Evolutionary conservation across 1,284 basidiomycete genomes (phyloP), one percentile per base, ranked within the genome.

Genomic region (Heterobasidion annosum): DNA sequence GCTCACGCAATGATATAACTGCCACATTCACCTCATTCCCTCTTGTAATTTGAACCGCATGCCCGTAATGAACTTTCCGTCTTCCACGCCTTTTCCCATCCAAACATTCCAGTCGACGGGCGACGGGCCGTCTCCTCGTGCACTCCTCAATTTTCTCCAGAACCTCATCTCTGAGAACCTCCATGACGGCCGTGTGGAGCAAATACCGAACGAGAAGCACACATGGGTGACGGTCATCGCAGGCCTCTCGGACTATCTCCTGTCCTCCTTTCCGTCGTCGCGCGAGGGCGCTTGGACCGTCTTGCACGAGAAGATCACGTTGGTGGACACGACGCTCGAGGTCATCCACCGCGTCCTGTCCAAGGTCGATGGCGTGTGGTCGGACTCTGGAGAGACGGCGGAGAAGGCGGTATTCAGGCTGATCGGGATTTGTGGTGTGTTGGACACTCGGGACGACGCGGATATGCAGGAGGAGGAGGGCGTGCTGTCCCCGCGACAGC

Each of bases 401-500:
- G 70, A 73, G 59, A 76, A 73, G 50, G 59, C 83, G 4, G 73
- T 85, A 50, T 65, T 70, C 13, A 71, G 74, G 48, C 63, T 88
- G 43, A 63, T 85, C 5, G 73, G 73, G 34, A 70, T 87, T 34
- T 79, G 76, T 59, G 63, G 72, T 50, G 72, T 74, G 1, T 67
- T 87, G 47, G 82, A 84, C 56, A 64, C 74, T 15, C 88, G 86
- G 81, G 64, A 74, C 42, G 76, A 78, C 45, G 67, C 69, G 18
- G 68, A 72, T 35, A 67, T 72, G 18, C 60, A 67, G 10, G 60
- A 55, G 19, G 61, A 73, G 35, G 66, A 64, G 9, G 72, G 64
- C n/a, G 66, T 74, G 51, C 64, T 67, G 34, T 68, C 68, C 33
- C 76, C 78, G 1, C 63, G 64, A 3, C 66, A 66, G 5, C 60